Evolutionary conservation across 169 alveolate species (phyloP), one percentile per base, ranked within the genome.

Genomic region (Plasmodium ovale): DNA sequence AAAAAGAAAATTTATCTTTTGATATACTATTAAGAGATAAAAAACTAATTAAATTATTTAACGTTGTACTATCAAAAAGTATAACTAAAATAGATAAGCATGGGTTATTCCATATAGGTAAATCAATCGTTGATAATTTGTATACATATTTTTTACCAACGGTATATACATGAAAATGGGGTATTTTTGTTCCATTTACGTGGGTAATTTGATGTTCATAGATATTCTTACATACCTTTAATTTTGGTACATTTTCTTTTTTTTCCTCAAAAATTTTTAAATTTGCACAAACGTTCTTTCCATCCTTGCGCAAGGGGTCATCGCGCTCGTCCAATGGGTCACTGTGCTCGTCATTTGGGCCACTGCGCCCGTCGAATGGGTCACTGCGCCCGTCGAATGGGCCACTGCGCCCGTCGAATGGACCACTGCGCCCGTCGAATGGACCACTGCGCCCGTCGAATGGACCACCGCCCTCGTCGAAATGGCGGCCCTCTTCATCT

Each of bases 81-180:
- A 85, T 53, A 21, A 85, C 33, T 58, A 85, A 29, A 39, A 60
- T 14, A 16, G 91, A 85, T 56, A 85, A 35, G 10, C 16, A 54
- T 1, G 62, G 65, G 27, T 85, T 85, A 56, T 85, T 85, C 27
- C 67, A 49, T 58, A 85, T 37, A 33, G 91, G 91, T 58, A 85
- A 51, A 69, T 85, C 91, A 47, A 85, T 62, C 12, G 91, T 68
- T 12, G 91, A 85, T 16, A 85, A 37, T 85, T 68, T 85, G 60
- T 85, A 85, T 14, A 85, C 47, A 68, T 14, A 1, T 54, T 85
- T 85, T 33, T 31, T 19, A 21, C 31, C 74, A 53, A 68, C 53
- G 67, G 91, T 69, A 21, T 85, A 85, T n/a, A 85, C 47, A 58
- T 44, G 67, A 69, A 85, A 85, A 56, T 85, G 91, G 3, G 91